Conservation (phyloP, 768 basidiomycete species). For the Leccinum pellstonianum region DNA sequence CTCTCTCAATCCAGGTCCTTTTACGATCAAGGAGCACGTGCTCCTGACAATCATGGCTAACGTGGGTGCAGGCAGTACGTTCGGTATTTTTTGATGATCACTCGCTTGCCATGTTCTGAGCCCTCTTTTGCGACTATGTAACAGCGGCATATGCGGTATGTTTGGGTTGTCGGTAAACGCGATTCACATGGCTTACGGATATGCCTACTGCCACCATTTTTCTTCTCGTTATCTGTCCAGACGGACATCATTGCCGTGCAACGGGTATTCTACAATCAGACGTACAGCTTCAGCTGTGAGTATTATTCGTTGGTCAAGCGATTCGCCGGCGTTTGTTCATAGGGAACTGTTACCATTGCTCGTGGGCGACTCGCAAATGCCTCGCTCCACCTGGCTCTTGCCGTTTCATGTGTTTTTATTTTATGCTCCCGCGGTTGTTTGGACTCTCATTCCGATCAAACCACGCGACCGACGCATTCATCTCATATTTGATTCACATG, state of each 20-base stretch:
- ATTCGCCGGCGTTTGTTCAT: neutral
- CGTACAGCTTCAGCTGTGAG: slow-evolving; percentile 49
- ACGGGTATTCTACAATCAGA: slow-evolving; percentile 62
- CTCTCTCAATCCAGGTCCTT: slow-evolving; percentile 69
- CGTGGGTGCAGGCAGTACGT: slow-evolving; percentile 36
- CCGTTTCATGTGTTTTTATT: neutral
- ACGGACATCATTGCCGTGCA: slow-evolving; percentile 78
- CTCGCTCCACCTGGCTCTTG: neutral
- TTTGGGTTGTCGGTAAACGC: neutral
- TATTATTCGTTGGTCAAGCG: slow-evolving; percentile 1
- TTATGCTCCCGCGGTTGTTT: slow-evolving; percentile 1
- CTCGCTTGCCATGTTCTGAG: neutral
- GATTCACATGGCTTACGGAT: neutral
- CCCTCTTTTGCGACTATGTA: neutral
- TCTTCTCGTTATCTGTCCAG: slow-evolving; percentile 11
- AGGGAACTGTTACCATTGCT: neutral
- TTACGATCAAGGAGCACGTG: slow-evolving; percentile 72
- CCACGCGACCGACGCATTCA: neutral
- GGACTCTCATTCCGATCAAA: neutral
- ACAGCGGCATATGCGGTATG: slow-evolving; percentile 48
- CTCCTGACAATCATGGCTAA: slow-evolving; percentile 69
- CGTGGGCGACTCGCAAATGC: too few species aligned
- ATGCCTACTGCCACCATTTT: neutral
- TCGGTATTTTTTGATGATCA: neutral
- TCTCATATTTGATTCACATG: neutral